Evolutionary conservation across 345 rosid genomes (phyloP), one percentile per base, ranked within the genome.

Genomic region (Pugionium cornutum): DNA sequence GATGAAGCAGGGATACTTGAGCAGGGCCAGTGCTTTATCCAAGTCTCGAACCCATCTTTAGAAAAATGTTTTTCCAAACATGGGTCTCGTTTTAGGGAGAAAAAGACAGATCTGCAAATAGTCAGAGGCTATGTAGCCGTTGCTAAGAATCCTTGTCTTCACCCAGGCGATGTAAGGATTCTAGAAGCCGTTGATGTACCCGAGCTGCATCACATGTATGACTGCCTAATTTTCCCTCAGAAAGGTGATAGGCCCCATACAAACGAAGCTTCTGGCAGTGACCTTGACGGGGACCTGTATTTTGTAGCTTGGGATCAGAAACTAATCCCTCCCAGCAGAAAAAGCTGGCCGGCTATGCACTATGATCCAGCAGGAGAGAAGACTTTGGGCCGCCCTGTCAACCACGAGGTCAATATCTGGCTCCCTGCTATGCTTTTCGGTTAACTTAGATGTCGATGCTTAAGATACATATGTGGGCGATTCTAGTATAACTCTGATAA

Each of bases 241-340:
- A 89, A 88, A 44, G 96, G 97, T 36, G 94, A 85, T 4, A 81
- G 97, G 53, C 97, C 98, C 1, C 97, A 92, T 64, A 34, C 96
- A 33, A 72, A 92, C 59, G 98, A 86, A 80, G 97, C 97, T 72
- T 92, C 98, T 42, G 98, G 97, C 43, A 88, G 97, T 86, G 98
- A 92, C 70, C 89, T 92, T 36, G 98, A 92, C 40, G 98, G 98
- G 41, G 98, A 92, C 68, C 79, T 89, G 30, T 88, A 89, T 69
- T 89, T 89, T 56, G 97, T 86, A 56, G 77, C 98, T 2, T 92
- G 98, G 98, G 97, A 92, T 79, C 89, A 78, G 69, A 77, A 76
- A 67, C 92, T 92, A 39, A 83, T 92, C 74, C 97, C 96, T 36
- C 96, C 89, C 2, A 78, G 86, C 62, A 83, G 74, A 78, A 75